A percentile compares a stretch with the other conserved stretches of the same genome.
These are phyloP conservation scores for Podospora pseudopauciseta DNA, from an alignment of 495 filamentous ascomycete species.

Conservation along the genomic window DNA sequence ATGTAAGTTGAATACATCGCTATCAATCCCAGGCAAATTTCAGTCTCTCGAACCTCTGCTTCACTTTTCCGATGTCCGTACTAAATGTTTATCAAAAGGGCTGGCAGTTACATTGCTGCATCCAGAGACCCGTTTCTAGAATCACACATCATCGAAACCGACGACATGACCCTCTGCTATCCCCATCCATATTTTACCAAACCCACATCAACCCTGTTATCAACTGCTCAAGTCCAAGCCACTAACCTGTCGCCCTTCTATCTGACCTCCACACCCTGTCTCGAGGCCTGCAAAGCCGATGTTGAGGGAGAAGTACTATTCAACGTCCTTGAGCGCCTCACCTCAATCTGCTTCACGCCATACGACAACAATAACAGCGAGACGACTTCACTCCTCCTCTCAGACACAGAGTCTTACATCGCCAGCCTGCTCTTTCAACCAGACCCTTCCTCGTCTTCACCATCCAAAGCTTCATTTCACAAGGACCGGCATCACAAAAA, in stretches of 20 bases:
- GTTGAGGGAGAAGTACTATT: conserved; percentile 22
- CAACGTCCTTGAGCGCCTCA: conserved; percentile 21
- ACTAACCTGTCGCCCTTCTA: conserved; percentile 26
- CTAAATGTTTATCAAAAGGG: conserved; percentile 5
- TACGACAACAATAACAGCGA: neutral
- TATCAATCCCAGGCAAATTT: neutral
- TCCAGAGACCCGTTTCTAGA: conserved; percentile 12
- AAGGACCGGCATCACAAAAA: neutral
- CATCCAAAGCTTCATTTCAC: neutral
- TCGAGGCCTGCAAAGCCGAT: conserved; percentile 28
- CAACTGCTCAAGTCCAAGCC: conserved; percentile 17
- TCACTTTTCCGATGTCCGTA: neutral
- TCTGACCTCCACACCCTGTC: conserved; percentile 14
- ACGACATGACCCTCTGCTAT: conserved; percentile 5
- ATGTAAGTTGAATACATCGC: conserved; percentile 13
- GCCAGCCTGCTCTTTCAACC: conserved; percentile 24
- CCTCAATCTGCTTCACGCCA: neutral
- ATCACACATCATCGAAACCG: neutral
- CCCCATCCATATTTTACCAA: conserved; percentile 6
- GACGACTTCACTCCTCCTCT: conserved; percentile 9
- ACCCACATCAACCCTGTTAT: conserved; percentile 16
- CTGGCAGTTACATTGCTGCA: conserved; percentile 24
- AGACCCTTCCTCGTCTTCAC: neutral
- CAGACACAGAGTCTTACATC: conserved; percentile 24
- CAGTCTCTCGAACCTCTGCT: neutral